phyloP scores from a whole-genome alignment of 768 basidiomycete genomes.

The Podaxis pistillaris region DNA sequence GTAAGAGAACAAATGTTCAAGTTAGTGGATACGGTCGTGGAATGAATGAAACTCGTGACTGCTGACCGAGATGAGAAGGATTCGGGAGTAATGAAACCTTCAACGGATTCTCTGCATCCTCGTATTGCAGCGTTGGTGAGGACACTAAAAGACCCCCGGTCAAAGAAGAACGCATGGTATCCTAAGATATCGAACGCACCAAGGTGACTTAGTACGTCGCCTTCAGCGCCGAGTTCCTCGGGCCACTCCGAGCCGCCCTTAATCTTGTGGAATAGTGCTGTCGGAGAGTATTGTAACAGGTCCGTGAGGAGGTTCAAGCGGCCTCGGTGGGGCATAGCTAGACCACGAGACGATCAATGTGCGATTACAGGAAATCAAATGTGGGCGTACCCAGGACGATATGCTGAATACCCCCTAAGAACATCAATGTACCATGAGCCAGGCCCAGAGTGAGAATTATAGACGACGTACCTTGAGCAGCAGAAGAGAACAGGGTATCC shows the following conservation, averaged over 20 bases:
- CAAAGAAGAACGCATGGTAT: neutral
- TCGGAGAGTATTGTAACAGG: conserved; percentile 63
- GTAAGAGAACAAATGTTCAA: too few species aligned
- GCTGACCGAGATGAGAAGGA: conserved; percentile 68
- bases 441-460: neutral
- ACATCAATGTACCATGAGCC: neutral
- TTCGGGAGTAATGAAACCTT: conserved; percentile 81
- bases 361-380: neutral
- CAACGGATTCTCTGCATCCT: conserved; percentile 44
- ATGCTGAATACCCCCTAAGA: conserved; percentile 59
- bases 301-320: conserved; percentile 84
- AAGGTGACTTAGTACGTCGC: conserved; percentile 88
- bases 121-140: conserved; percentile 62
- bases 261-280: conserved; percentile 83
- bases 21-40: too few species aligned
- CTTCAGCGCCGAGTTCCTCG: conserved; percentile 63
- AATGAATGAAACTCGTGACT: too few species aligned
- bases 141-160: conserved; percentile 39
- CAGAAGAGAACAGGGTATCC: conserved; percentile 68
- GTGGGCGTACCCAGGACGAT: conserved; percentile 51
- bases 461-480: conserved; percentile 48
- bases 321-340: conserved; percentile 86
- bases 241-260: conserved; percentile 75
- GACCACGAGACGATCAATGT: neutral
- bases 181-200: conserved; percentile 34